These are phyloP conservation scores for Huiozyma sinensis DNA, from an alignment of 805 yeast species.

Conservation along the genomic window DNA sequence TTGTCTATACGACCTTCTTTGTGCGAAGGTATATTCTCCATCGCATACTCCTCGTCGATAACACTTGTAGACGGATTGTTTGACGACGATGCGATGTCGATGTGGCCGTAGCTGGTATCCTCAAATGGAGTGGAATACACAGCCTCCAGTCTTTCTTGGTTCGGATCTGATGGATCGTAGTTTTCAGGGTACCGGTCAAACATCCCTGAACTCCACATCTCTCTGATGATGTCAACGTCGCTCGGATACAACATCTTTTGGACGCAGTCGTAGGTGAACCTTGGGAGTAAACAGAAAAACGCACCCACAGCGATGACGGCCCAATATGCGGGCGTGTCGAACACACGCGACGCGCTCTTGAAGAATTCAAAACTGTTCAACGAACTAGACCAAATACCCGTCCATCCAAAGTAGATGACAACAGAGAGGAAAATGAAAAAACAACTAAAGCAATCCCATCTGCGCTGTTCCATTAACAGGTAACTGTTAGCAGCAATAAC, in stretches of 20 bases:
- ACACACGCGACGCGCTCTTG: slow-evolving; percentile 56
- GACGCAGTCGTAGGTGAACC: slow-evolving; percentile 49
- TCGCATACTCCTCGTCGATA: slow-evolving; percentile 31
- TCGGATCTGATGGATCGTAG: slow-evolving; percentile 79
- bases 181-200: slow-evolving; percentile 53
- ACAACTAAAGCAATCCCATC: slow-evolving; percentile 74
- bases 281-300: slow-evolving; percentile 54
- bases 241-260: slow-evolving; percentile 46
- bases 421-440: slow-evolving; percentile 48
- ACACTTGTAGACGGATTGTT: slow-evolving; percentile 12
- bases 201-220: slow-evolving; percentile 56
- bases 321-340: slow-evolving; percentile 57
- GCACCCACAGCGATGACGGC: slow-evolving; percentile 54
- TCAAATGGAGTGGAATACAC: background rate
- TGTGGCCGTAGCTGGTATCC: background rate
- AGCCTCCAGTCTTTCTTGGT: slow-evolving; percentile 36
- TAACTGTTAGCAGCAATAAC: slow-evolving; percentile 57
- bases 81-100: background rate
- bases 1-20: background rate
- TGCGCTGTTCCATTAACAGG: slow-evolving; percentile 53
- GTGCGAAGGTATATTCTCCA: slow-evolving; percentile 16
- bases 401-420: slow-evolving; percentile 59
- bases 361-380: slow-evolving; percentile 49
- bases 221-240: slow-evolving; percentile 67
- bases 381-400: slow-evolving; percentile 67